These are phyloP conservation scores for Hippophae rhamnoides DNA, from an alignment of 306 rosid species.

Conservation along the genomic window DNA sequence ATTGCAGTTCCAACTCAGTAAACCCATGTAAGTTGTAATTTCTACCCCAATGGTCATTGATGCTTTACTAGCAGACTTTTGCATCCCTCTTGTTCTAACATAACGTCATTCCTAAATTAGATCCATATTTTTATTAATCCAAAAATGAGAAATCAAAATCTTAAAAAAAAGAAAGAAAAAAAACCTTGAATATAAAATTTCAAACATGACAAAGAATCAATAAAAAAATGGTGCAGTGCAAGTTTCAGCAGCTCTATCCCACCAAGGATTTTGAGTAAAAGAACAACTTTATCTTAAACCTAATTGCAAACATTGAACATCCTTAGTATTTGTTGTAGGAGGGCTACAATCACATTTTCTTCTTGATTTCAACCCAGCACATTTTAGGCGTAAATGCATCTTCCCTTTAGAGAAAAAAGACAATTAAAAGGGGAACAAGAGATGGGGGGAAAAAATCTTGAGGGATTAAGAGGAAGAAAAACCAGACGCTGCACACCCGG, in stretches of 20 bases:
- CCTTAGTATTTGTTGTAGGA: slow-evolving; percentile 63
- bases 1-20: no score
- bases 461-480: slow-evolving; percentile 36
- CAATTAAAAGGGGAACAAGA: slow-evolving; percentile 11
- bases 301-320: slow-evolving; percentile 85
- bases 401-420: slow-evolving; percentile 47
- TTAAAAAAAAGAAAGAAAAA: slow-evolving; percentile 3
- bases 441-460: slow-evolving; percentile 8
- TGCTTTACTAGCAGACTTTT: no score
- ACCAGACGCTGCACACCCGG: slow-evolving; percentile 37
- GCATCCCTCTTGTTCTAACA: no score
- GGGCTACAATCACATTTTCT: slow-evolving; percentile 88
- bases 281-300: slow-evolving; percentile 70
- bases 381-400: slow-evolving; percentile 46
- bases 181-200: slow-evolving; percentile 39
- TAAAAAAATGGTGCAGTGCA: slow-evolving; percentile 70
- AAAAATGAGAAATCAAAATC: slow-evolving; percentile 1
- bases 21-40: no score
- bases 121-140: no score
- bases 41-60: no score
- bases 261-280: slow-evolving; percentile 37
- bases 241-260: slow-evolving; percentile 75
- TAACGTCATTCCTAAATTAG: no score
- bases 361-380: slow-evolving; percentile 71
- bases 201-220: slow-evolving; percentile 69